Conservation (phyloP, 306 rosid species). For the Fragaria vesca region DNA sequence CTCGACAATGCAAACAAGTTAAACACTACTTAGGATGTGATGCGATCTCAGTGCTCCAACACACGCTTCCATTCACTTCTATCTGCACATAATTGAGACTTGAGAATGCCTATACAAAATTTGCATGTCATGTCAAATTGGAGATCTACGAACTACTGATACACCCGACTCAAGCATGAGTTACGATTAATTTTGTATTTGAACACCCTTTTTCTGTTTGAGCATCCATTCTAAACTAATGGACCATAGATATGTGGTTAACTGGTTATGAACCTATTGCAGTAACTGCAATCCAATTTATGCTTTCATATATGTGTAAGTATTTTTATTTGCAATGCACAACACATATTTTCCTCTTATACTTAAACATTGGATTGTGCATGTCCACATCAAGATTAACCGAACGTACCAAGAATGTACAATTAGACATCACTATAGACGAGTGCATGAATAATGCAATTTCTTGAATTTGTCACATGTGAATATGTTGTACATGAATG, state of each 20-base stretch:
- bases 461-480: neutral
- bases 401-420: neutral
- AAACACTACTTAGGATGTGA: slow-evolving; percentile 21
- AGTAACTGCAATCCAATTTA: no score
- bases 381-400: neutral
- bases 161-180: neutral
- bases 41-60: slow-evolving; percentile 35
- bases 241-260: no score
- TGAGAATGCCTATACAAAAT: neutral
- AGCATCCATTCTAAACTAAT: no score
- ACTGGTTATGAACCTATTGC: no score
- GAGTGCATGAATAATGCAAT: neutral
- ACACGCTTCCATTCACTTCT: slow-evolving; percentile 30
- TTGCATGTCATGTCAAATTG: neutral
- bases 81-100: neutral
- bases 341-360: neutral
- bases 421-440: neutral
- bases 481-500: neutral
- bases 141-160: slow-evolving; percentile 2
- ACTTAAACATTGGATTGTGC: neutral
- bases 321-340: neutral
- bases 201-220: no score
- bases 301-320: no score
- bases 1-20: slow-evolving; percentile 7
- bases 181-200: neutral